phyloP scores from a whole-genome alignment of 148 eudicot species.

The Chenopodium album region DNA sequence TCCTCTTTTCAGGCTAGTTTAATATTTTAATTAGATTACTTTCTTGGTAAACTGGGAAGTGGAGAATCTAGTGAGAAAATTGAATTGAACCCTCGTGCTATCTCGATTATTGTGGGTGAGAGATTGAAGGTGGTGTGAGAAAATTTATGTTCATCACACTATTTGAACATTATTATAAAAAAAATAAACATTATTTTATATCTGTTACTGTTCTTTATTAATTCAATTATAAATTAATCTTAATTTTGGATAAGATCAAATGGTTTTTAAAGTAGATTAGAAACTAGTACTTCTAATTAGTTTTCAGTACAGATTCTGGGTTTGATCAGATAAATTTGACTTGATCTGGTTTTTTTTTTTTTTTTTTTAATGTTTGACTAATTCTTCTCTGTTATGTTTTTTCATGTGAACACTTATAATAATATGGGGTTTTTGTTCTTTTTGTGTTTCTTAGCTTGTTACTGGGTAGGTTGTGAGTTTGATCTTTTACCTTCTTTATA shows the following conservation, averaged over 20 bases:
- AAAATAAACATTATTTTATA: not conserved
- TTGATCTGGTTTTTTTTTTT: not conserved
- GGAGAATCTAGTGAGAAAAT: conserved; percentile 33
- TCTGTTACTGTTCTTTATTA: conserved; percentile 25
- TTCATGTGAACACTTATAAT: conserved; percentile 4
- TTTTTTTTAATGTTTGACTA: not conserved
- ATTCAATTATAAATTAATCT: conserved; percentile 15
- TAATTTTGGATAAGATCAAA: conserved; percentile 23
- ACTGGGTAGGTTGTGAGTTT: conserved; percentile 8
- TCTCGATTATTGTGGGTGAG: conserved; percentile 34
- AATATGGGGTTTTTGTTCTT: not conserved
- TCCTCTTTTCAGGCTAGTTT: conserved; percentile 12
- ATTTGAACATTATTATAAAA: not conserved
- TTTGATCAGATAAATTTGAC: conserved; percentile 27
- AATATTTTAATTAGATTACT: conserved; percentile 2
- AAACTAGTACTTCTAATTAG: not conserved
- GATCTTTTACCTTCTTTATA: conserved; percentile 7
- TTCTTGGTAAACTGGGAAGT: conserved; percentile 27
- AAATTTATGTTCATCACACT: conserved; percentile 11
- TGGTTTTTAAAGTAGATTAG: not conserved
- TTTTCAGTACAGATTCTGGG: conserved; percentile 3
- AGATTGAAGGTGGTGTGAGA: not conserved
- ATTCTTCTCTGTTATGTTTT: not conserved
- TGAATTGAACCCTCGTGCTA: conserved; percentile 39
- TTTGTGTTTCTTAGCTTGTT: conserved; percentile 1